Evolutionary conservation across 2,329 filamentous ascomycete genomes (phyloP).

Genomic region (Pseudocercospora pini-densiflorae): DNA sequence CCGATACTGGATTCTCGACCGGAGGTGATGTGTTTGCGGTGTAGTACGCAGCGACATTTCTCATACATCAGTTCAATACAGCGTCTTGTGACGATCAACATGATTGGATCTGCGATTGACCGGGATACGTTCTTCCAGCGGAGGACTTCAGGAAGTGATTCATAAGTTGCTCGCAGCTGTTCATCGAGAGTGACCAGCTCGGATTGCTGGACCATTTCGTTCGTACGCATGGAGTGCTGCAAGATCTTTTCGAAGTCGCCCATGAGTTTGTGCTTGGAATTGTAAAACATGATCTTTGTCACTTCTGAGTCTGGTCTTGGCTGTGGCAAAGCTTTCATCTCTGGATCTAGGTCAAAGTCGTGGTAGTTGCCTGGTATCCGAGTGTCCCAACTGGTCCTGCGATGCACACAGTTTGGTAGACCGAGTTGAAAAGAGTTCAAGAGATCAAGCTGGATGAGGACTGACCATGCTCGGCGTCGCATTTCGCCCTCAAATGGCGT

Average conservation of each 20-base stretch:
- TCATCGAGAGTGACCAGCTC: constrained; percentile 37
- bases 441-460: constrained; percentile 47
- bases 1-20: constrained; percentile 14
- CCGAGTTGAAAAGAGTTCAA: constrained; percentile 51
- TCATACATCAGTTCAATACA: constrained; percentile 24
- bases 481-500: constrained; percentile 48
- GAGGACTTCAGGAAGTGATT: constrained; percentile 37
- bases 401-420: constrained; percentile 50
- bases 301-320: constrained; percentile 29
- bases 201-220: constrained; percentile 3
- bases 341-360: constrained; percentile 47
- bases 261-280: constrained; percentile 39
- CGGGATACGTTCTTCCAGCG: constrained; percentile 37
- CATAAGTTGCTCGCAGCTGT: constrained; percentile 38
- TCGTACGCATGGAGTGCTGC: constrained; percentile 38
- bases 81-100: constrained; percentile 54
- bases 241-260: constrained; percentile 40
- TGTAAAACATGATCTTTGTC: constrained; percentile 37
- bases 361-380: constrained; percentile 46
- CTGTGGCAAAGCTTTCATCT: constrained; percentile 40
- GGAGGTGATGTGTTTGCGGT: constrained; percentile 20
- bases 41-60: constrained; percentile 31
- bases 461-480: constrained; percentile 49
- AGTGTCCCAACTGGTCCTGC: constrained; percentile 45
- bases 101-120: constrained; percentile 54